Percentiles rank a stretch among this genome's conserved stretches.
These are phyloP conservation scores for Fraxinus xanthoxyloides DNA, from an alignment of 305 asterid species.

Conservation along the genomic window DNA sequence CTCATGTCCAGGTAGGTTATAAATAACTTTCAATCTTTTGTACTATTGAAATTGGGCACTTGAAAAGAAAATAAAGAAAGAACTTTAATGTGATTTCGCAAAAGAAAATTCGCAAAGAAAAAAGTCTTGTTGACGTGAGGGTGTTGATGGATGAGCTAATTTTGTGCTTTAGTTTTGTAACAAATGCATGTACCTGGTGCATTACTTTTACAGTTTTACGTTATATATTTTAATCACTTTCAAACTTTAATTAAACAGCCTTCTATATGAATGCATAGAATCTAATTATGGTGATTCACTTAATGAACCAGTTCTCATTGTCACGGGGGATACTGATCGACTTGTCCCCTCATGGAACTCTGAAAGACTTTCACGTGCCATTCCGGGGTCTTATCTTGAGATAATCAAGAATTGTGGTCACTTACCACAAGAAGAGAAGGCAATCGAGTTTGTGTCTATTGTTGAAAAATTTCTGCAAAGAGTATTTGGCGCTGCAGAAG, in stretches of 20 bases:
- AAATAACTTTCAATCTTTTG: neutral
- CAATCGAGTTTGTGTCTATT: constrained; percentile 67
- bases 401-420: constrained; percentile 88
- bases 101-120: neutral
- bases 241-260: neutral
- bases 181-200: neutral
- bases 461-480: constrained; percentile 60
- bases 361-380: constrained; percentile 69
- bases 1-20: constrained; percentile 95
- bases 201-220: neutral
- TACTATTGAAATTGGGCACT: constrained; percentile 8
- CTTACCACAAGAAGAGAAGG: constrained; percentile 90
- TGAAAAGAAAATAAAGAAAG: neutral
- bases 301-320: constrained; percentile 60
- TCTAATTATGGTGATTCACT: constrained; percentile 21
- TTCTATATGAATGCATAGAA: constrained; percentile 6
- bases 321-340: constrained; percentile 91
- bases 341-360: constrained; percentile 90
- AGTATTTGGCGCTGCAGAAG: constrained; percentile 45
- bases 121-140: constrained; percentile 3
- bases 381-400: constrained; percentile 71
- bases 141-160: constrained; percentile 2
- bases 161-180: neutral
- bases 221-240: neutral
- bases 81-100: neutral